A percentile compares a stretch with the other conserved stretches of the same genome.
Conservation (phyloP, 2,329 filamentous ascomycete species). For the Aspergillus tamarii region DNA sequence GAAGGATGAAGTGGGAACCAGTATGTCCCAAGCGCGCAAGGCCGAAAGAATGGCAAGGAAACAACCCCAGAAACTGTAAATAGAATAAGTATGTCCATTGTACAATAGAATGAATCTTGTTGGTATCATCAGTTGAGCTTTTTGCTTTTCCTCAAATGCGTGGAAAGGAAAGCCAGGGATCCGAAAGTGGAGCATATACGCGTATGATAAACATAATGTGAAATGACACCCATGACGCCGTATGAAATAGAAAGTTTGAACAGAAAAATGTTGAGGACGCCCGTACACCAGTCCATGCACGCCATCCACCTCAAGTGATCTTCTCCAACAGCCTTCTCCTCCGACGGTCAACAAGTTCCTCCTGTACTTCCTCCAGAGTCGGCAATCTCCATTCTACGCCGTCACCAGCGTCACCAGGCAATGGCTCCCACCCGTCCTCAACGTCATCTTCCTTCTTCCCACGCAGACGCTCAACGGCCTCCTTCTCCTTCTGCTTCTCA, state of each 20-base stretch:
- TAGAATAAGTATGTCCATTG: constrained; percentile 25
- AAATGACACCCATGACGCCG: constrained; percentile 28
- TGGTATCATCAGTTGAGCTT: constrained; percentile 24
- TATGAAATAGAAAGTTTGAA: constrained; percentile 17
- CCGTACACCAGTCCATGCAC: background rate
- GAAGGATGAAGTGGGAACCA: constrained; percentile 37
- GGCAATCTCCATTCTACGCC: constrained; percentile 82
- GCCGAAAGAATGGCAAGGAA: constrained; percentile 39
- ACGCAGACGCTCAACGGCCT: constrained; percentile 73
- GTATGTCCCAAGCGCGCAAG: constrained; percentile 49
- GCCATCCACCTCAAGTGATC: constrained; percentile 52
- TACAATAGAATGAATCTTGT: constrained; percentile 26
- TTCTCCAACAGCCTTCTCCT: constrained; percentile 83
- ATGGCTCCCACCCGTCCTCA: constrained; percentile 75
- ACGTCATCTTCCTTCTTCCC: constrained; percentile 59
- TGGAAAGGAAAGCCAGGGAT: constrained; percentile 15
- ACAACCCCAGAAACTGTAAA: constrained; percentile 26
- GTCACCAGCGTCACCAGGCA: constrained; percentile 86
- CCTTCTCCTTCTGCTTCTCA: constrained; percentile 80
- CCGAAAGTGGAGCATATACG: constrained; percentile 14
- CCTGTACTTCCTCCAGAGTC: constrained; percentile 87
- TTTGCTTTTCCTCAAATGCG: constrained; percentile 18
- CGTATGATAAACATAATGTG: constrained; percentile 18
- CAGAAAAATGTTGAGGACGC: constrained; percentile 13
- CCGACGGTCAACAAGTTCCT: constrained; percentile 85